Evolutionary conservation across 2,329 filamentous ascomycete genomes (phyloP).

Genomic region (Chlorencoelia australis): DNA sequence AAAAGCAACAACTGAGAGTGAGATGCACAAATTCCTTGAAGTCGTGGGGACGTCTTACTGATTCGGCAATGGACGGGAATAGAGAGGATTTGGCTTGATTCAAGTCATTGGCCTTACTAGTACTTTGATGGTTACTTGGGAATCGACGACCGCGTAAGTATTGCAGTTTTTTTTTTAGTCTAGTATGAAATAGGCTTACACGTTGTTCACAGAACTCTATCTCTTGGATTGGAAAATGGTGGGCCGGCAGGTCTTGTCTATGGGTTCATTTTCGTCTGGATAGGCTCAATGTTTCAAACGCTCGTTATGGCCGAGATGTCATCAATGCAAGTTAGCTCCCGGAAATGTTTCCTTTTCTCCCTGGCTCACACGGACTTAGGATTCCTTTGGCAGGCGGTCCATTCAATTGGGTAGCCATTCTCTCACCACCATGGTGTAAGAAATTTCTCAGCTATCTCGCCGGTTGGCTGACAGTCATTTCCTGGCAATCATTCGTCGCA

Average conservation of each 20-base stretch:
- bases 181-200: too few species aligned
- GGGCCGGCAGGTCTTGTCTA: slow-evolving; percentile 4
- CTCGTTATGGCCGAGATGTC: slow-evolving; percentile 7
- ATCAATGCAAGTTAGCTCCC: too few species aligned
- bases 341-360: too few species aligned
- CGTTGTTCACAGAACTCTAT: not conserved
- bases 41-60: too few species aligned
- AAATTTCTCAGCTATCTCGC: slow-evolving; percentile 10
- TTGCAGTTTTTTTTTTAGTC: too few species aligned
- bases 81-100: too few species aligned
- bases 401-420: slow-evolving; percentile 8
- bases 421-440: slow-evolving; percentile 4
- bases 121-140: not conserved
- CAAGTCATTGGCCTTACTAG: not conserved
- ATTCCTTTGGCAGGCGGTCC: slow-evolving; percentile 8
- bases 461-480: not conserved
- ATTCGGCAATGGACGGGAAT: too few species aligned
- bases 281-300: slow-evolving; percentile 2
- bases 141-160: not conserved
- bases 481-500: slow-evolving; percentile 2
- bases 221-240: slow-evolving; percentile 3
- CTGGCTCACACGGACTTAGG: too few species aligned
- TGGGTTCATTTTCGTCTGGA: not conserved
- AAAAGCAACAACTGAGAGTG: slow-evolving; percentile 1
- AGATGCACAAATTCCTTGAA: too few species aligned